Percentiles rank a stretch among this genome's conserved stretches.
Evolutionary conservation across 1,284 basidiomycete species (phyloP).

Genomic region (Ustilago esculenta): DNA sequence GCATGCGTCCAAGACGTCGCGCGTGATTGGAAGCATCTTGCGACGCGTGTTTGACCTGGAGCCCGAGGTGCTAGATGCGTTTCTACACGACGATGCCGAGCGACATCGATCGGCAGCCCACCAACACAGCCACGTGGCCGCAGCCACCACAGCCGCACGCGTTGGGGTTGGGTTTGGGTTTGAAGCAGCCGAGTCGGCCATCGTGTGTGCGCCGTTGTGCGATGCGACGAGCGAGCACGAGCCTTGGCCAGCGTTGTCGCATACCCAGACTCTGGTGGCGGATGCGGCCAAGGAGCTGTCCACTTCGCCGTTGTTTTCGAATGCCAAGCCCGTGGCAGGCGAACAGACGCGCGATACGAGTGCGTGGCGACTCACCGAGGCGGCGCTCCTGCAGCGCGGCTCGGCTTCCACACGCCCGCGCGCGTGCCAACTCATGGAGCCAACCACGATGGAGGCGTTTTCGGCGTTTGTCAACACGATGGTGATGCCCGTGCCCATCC

Average conservation of each 20-base stretch:
- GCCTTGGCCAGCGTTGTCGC: conserved; percentile 4
- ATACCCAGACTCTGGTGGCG: conserved; percentile 10
- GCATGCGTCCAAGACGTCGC: conserved; percentile 35
- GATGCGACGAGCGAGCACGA: conserved; percentile 32
- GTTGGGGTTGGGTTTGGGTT: conserved; percentile 20
- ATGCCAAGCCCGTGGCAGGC: conserved; percentile 23
- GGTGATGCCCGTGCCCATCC: conserved; percentile 51
- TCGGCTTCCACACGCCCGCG: conserved; percentile 13
- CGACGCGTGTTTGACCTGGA: conserved; percentile 46
- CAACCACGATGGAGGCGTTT: conserved; percentile 44
- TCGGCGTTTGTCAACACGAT: conserved; percentile 48
- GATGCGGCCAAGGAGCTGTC: conserved; percentile 6
- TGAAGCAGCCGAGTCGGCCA: conserved; percentile 21
- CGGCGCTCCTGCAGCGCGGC: conserved; percentile 31
- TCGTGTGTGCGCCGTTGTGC: conserved; percentile 13
- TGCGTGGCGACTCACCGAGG: conserved; percentile 28
- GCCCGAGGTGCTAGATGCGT: conserved; percentile 48
- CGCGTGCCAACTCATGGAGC: conserved; percentile 23
- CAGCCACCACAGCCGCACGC: not conserved
- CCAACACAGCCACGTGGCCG: not conserved
- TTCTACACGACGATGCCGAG: conserved; percentile 31
- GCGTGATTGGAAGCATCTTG: conserved; percentile 42
- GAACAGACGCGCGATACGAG: conserved; percentile 14
- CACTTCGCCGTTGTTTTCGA: conserved; percentile 35
- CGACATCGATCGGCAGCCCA: conserved; percentile 5